Base-by-base conservation (phyloP, 163 green algal genomes). In the Volvox carteri region DNA sequence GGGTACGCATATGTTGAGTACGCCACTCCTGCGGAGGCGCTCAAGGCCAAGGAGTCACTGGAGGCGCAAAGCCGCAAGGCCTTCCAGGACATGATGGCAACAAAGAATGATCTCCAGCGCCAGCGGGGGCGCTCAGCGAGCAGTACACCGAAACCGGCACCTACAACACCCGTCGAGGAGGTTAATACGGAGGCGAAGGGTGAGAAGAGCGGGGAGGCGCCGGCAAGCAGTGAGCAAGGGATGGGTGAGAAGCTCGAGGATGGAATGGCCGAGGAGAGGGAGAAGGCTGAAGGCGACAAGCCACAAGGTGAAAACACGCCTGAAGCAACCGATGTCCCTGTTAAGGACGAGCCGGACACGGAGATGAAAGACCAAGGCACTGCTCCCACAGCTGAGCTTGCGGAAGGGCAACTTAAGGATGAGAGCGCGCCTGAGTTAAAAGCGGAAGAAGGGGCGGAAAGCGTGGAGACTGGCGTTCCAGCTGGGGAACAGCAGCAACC, bases 1-100 rank as follows among this genome's bases (percentile, higher is more conserved):
- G 91, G 85, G 21, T 94, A 94, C 37, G 94, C 54, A 0, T 96
- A 96, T 90, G 94, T 95, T 11, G 94, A 96, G 86, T 96, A 93
- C 84, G 81, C 85, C 72, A 86, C 92, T 42, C 91, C 93, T 1
- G 48, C 72, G 0, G 68, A 37, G n/a, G 94, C 94, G 0, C 67
- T 86, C 0, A 91, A 91, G 42, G 92, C 90, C 67, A 94, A 94
- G 74, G 84, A 93, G 75, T 93, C 90, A 18, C 89, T 95, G 85
- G 93, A 95, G 70, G 68, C 86, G 23, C 42, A 74, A 60, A 90
- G 78, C 62, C 83, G 75, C 28, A 88, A 89, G 86, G 54, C 25
- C n/a, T 46, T 79, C 72, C 84, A 89, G 70, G 62, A 70, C 62
- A 75, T 65, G 54, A 70, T 90, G 73, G 50, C 54, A 42, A 88